A percentile compares a stretch with the other conserved stretches of the same genome.
These are phyloP conservation scores for Physcomitrium patens DNA, from an alignment of 225 moss, liverwort and hornwort species.

Conservation along the genomic window DNA sequence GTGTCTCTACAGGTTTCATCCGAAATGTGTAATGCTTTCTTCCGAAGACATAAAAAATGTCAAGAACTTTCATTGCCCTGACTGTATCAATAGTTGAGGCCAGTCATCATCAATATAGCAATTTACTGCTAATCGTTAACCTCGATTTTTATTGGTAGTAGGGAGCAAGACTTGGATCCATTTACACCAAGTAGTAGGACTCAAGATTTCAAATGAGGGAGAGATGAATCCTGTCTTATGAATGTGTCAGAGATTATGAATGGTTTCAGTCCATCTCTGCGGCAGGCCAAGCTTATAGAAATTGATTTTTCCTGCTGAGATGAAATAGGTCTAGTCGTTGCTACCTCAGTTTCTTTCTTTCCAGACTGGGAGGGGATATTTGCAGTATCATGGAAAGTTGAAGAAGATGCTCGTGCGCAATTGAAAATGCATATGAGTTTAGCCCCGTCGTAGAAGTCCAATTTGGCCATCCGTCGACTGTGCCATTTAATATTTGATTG, in stretches of 20 bases:
- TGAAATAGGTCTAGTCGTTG: slow-evolving; percentile 11
- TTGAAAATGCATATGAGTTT: slow-evolving; percentile 20
- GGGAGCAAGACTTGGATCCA: slow-evolving; percentile 21
- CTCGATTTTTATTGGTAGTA: not conserved
- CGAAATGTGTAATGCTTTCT: slow-evolving; percentile 50
- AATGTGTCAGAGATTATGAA: not conserved
- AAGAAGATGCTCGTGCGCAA: slow-evolving; percentile 14
- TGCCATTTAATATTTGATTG: not conserved
- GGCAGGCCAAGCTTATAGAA: not conserved
- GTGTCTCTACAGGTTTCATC: slow-evolving; percentile 51
- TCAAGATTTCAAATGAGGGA: not conserved
- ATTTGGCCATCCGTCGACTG: not conserved
- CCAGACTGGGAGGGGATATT: slow-evolving; percentile 20
- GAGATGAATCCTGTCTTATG: slow-evolving; percentile 1
- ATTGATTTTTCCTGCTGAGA: slow-evolving; percentile 6
- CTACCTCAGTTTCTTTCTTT: slow-evolving; percentile 6
- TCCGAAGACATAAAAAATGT: slow-evolving; percentile 42
- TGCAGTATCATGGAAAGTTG: slow-evolving; percentile 11
- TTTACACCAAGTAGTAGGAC: not conserved
- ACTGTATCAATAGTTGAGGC: slow-evolving; percentile 44
- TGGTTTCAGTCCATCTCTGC: slow-evolving; percentile 11
- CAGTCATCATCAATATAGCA: slow-evolving; percentile 5
- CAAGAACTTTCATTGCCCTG: slow-evolving; percentile 51
- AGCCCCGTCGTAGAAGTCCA: not conserved
- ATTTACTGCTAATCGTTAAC: not conserved